Conservation (phyloP, 2,329 filamentous ascomycete genomes). For the Xylaria digitata region DNA sequence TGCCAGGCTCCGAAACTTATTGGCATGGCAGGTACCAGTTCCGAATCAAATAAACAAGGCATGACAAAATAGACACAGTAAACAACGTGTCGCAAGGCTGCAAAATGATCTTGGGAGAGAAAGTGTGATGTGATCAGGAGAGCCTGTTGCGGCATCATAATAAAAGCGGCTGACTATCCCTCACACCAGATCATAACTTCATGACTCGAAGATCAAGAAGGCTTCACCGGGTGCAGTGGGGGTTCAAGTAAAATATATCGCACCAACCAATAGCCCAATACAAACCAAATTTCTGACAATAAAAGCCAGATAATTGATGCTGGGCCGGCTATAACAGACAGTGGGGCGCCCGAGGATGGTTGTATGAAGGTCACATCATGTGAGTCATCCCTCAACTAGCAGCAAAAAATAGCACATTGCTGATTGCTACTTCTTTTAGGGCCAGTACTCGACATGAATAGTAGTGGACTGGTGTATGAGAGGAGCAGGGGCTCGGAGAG, state of each 20-base stretch:
- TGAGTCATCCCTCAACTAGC: not conserved
- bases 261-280: not conserved
- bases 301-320: constrained; percentile 1
- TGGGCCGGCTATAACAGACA: not conserved
- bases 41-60: constrained; percentile 22
- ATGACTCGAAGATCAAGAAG: constrained; percentile 15
- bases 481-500: constrained; percentile 2
- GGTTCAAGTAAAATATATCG: constrained; percentile 6
- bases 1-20: constrained; percentile 15
- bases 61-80: constrained; percentile 23
- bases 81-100: constrained; percentile 20
- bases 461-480: not conserved
- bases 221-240: not conserved
- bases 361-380: not conserved
- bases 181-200: not conserved
- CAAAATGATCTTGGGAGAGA: constrained; percentile 22
- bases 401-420: constrained; percentile 3
- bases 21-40: constrained; percentile 11
- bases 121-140: constrained; percentile 19
- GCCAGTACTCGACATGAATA: constrained; percentile 5
- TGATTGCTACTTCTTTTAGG: constrained; percentile 1
- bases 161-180: constrained; percentile 7
- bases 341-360: not conserved
- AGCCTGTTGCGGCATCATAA: constrained; percentile 24
- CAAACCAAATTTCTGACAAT: not conserved